Evolutionary conservation across 2,329 filamentous ascomycete species (phyloP).

Genomic region (Helminthosporium solani): DNA sequence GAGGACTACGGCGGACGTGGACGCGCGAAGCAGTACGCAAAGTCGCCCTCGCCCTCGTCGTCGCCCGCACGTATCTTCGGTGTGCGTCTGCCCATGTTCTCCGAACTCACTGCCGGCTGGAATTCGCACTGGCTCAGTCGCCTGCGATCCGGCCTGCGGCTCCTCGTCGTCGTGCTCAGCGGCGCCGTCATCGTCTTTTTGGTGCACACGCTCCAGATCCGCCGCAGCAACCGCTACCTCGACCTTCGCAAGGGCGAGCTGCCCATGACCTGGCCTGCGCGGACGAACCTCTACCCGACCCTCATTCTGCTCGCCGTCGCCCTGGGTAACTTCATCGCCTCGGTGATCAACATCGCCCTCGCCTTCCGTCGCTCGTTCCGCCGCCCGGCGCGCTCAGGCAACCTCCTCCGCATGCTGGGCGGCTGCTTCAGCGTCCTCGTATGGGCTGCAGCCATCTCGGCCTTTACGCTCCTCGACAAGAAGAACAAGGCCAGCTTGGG

Average conservation of each 20-base stretch:
- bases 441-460: conserved; percentile 34
- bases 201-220: conserved; percentile 40
- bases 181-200: conserved; percentile 39
- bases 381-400: conserved; percentile 36
- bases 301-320: conserved; percentile 38
- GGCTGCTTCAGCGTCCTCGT: conserved; percentile 38
- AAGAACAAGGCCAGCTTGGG: conserved; percentile 41
- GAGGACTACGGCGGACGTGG: conserved; percentile 21
- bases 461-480: conserved; percentile 37
- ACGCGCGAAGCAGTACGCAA: conserved; percentile 9
- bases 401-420: conserved; percentile 37
- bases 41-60: conserved; percentile 11
- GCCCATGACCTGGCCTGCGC: conserved; percentile 41
- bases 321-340: conserved; percentile 36
- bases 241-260: conserved; percentile 40
- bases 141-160: conserved; percentile 38
- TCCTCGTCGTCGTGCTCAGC: conserved; percentile 40
- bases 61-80: conserved; percentile 17
- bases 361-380: conserved; percentile 37
- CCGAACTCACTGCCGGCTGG: conserved; percentile 28
- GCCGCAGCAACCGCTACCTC: conserved; percentile 37
- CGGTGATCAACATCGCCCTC: conserved; percentile 33
- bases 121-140: conserved; percentile 39
- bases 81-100: conserved; percentile 29
- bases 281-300: conserved; percentile 40